Evolutionary conservation across 768 basidiomycete genomes (phyloP).

Genomic region (Tulasnella calospora): DNA sequence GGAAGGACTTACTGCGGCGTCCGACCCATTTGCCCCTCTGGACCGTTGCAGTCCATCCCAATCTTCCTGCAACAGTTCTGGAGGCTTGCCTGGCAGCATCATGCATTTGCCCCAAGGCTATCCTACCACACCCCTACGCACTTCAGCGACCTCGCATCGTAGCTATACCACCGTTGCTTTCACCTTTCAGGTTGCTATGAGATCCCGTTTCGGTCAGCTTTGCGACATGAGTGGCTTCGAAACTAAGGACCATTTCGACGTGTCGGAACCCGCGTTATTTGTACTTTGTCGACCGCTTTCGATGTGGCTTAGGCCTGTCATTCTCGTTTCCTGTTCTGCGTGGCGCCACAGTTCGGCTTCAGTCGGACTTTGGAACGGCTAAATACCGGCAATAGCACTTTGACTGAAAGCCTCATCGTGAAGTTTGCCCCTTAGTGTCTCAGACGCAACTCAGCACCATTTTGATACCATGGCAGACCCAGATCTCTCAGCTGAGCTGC

Average conservation of each 20-base stretch:
- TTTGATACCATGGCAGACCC: not conserved
- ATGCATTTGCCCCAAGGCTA: not conserved
- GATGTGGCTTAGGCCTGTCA: not conserved
- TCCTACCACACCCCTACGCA: not conserved
- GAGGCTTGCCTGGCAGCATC: constrained; percentile 1
- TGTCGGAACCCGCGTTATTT: not conserved
- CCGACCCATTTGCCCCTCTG: not conserved
- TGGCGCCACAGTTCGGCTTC: not conserved
- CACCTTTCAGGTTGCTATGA: not conserved
- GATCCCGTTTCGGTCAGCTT: not conserved
- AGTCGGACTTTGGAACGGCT: not conserved
- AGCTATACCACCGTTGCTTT: not conserved
- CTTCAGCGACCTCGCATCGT: not conserved
- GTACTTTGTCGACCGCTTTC: not conserved
- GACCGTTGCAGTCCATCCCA: not conserved
- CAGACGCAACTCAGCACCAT: not conserved
- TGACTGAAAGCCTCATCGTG: not conserved
- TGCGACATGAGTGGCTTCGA: not conserved
- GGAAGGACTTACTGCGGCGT: not conserved
- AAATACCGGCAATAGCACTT: not conserved
- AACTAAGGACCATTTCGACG: not conserved
- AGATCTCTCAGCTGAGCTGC: constrained; percentile 15
- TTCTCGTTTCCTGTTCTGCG: not conserved
- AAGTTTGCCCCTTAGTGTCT: not conserved
- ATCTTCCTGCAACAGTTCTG: not conserved